These are phyloP conservation scores for Penicillium angulare DNA, from an alignment of 495 filamentous ascomycete species.

Conservation along the genomic window DNA sequence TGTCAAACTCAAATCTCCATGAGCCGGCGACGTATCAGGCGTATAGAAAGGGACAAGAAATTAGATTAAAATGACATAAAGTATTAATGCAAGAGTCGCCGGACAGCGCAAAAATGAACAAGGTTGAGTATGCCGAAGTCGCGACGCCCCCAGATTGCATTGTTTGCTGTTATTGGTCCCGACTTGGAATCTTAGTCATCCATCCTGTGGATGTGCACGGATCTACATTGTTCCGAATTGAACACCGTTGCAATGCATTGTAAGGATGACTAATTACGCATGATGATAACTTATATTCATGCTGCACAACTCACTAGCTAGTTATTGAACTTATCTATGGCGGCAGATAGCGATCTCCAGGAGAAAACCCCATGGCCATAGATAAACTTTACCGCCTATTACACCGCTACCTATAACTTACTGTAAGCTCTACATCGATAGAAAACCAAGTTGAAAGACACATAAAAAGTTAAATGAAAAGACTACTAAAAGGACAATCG, in stretches of 20 bases:
- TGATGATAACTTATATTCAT: neutral
- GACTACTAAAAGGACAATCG: no score
- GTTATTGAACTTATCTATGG: no score
- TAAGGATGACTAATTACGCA: neutral
- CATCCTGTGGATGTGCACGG: neutral
- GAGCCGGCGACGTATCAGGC: conserved; percentile 3
- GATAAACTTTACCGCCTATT: no score
- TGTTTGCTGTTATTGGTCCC: conserved; percentile 6
- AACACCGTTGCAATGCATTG: conserved; percentile 8
- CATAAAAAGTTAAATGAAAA: no score
- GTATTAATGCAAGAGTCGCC: conserved; percentile 7
- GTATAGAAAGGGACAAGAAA: conserved; percentile 6
- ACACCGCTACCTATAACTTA: no score
- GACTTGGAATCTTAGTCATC: neutral
- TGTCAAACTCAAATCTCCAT: conserved; percentile 21
- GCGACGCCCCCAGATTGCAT: conserved; percentile 13
- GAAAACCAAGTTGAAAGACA: no score
- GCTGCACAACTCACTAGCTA: no score
- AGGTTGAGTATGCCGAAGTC: conserved; percentile 6
- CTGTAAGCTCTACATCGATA: no score
- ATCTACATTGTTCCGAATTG: conserved; percentile 12
- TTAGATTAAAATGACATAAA: conserved; percentile 14
- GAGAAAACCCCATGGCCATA: no score
- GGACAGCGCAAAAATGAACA: conserved; percentile 1
- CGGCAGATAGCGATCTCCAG: no score